Evolutionary conservation across 495 filamentous ascomycete species (phyloP).

Genomic region (Penicillium dipodomyicola): DNA sequence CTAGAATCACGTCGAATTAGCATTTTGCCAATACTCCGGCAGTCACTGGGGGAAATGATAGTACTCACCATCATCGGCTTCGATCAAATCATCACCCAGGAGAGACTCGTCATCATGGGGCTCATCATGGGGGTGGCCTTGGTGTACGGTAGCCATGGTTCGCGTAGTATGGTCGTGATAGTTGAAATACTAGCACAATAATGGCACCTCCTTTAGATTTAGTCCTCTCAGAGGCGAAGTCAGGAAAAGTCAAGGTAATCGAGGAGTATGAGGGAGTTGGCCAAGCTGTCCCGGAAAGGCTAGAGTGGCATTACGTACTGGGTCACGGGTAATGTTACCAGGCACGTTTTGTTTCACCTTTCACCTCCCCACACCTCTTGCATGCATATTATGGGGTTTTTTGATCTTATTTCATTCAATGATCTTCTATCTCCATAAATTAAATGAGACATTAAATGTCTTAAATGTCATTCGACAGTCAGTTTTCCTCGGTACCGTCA

Average conservation of each 20-base stretch:
- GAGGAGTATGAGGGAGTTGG: conserved; percentile 21
- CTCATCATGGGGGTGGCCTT: conserved; percentile 37
- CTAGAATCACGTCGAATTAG: conserved; percentile 28
- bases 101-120: conserved; percentile 58
- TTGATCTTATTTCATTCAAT: neutral
- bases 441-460: neutral
- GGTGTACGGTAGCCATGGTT: conserved; percentile 47
- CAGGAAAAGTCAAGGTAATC: conserved; percentile 6
- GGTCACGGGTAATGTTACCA: conserved; percentile 10
- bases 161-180: conserved; percentile 13
- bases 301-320: conserved; percentile 49
- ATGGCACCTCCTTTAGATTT: neutral
- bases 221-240: conserved; percentile 10
- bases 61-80: conserved; percentile 84
- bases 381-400: neutral
- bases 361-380: conserved; percentile 2
- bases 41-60: neutral
- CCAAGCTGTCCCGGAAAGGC: conserved; percentile 41
- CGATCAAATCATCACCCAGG: conserved; percentile 86
- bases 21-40: neutral
- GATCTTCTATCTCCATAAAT: neutral
- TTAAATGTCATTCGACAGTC: neutral
- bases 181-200: conserved; percentile 7
- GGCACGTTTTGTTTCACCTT: conserved; percentile 28
- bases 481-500: neutral